phyloP scores from a whole-genome alignment of 176 grass and related monocot genomes.

The Oryza glumipatula region DNA sequence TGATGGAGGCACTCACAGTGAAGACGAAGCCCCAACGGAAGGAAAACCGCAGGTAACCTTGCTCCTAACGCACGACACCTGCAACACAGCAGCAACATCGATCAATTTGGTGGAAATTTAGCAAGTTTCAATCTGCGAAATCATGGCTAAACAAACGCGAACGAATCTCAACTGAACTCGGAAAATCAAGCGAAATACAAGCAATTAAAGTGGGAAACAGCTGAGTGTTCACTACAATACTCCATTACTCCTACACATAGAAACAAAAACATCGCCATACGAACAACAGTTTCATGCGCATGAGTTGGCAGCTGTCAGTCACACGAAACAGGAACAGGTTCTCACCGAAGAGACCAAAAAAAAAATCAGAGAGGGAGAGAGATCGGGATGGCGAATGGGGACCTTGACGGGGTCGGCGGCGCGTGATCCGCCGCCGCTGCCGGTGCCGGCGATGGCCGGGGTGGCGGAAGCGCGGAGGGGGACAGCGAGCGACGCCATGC shows the following conservation, averaged over 20 bases:
- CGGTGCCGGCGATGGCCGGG: slow-evolving; percentile 25
- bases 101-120: neutral
- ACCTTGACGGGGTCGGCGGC: slow-evolving; percentile 55
- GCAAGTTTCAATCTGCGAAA: neutral
- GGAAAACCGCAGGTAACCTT: slow-evolving; percentile 34
- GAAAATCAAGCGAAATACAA: neutral
- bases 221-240: neutral
- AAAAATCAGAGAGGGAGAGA: neutral
- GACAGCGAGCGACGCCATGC: slow-evolving; percentile 58
- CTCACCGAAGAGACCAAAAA: neutral
- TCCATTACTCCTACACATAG: neutral
- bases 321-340: neutral
- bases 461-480: slow-evolving; percentile 50
- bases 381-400: neutral
- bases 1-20: slow-evolving; percentile 18
- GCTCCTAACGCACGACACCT: slow-evolving; percentile 34
- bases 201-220: neutral
- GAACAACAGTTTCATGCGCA: neutral
- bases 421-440: slow-evolving; percentile 31
- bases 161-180: neutral
- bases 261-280: neutral
- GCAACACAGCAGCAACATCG: neutral
- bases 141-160: neutral
- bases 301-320: neutral
- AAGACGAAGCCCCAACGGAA: slow-evolving; percentile 29